Conservation (phyloP, 768 basidiomycete species). For the Hortiboletus campestris region DNA sequence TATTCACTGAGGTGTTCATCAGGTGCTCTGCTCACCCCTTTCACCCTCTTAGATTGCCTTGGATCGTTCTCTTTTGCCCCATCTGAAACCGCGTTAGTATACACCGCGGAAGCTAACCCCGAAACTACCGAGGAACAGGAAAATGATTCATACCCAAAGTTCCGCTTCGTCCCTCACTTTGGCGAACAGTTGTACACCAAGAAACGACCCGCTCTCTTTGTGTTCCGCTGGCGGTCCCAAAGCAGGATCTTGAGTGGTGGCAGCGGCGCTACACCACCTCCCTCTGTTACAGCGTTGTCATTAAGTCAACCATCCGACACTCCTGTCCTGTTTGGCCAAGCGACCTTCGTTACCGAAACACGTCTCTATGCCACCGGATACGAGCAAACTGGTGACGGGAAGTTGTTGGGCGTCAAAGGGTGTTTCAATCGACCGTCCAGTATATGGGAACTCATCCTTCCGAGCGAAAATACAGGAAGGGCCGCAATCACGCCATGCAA, state of each 20-base stretch:
- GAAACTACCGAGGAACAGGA: conserved; percentile 19
- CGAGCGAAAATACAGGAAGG: conserved; percentile 1
- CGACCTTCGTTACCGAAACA: conserved; percentile 44
- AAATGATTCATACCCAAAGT: conserved; percentile 38
- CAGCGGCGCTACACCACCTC: conserved; percentile 6
- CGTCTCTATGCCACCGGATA: conserved; percentile 60
- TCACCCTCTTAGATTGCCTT: conserved; percentile 45
- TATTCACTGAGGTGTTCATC: not conserved
- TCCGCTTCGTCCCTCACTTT: conserved; percentile 55
- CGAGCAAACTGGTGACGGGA: conserved; percentile 54
- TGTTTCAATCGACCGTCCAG: conserved; percentile 60
- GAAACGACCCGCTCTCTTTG: conserved; percentile 51
- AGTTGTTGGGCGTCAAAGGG: conserved; percentile 54
- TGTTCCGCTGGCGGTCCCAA: conserved; percentile 46
- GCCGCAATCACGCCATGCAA: conserved; percentile 18
- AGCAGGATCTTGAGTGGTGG: not conserved
- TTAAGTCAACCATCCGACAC: conserved; percentile 2
- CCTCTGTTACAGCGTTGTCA: conserved; percentile 12
- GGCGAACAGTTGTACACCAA: conserved; percentile 61
- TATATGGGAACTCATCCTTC: conserved; percentile 51
- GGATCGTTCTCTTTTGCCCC: conserved; percentile 53
- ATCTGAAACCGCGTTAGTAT: conserved; percentile 51
- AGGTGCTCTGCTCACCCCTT: not conserved
- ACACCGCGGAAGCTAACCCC: conserved; percentile 56
- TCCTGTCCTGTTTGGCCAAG: conserved; percentile 52